phyloP scores from a whole-genome alignment of 345 rosid genomes.

The Litchi chinensis region DNA sequence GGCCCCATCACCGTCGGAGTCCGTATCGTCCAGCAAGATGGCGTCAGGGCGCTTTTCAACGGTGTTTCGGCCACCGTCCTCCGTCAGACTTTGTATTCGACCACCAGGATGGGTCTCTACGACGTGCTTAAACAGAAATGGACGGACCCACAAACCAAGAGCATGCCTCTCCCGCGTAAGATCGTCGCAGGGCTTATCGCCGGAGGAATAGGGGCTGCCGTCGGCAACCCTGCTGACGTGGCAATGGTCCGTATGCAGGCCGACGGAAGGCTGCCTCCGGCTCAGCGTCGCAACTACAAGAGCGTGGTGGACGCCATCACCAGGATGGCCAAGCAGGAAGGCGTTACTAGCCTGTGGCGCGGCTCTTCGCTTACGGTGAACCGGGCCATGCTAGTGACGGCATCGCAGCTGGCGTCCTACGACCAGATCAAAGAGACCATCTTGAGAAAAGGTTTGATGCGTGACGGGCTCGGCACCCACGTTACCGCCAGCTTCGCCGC shows the following conservation, averaged over 20 bases:
- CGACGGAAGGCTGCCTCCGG: constrained; percentile 72
- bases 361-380: constrained; percentile 79
- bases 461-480: constrained; percentile 74
- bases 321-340: constrained; percentile 71
- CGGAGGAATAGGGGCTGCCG: constrained; percentile 80
- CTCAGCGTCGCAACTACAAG: constrained; percentile 72
- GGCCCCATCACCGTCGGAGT: constrained; percentile 64
- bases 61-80: constrained; percentile 89
- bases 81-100: constrained; percentile 82
- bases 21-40: constrained; percentile 57
- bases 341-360: constrained; percentile 80
- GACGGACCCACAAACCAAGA: constrained; percentile 66
- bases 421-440: constrained; percentile 79
- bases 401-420: constrained; percentile 83
- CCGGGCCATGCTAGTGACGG: constrained; percentile 88
- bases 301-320: constrained; percentile 74
- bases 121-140: constrained; percentile 67
- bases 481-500: constrained; percentile 81
- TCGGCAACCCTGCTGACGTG: constrained; percentile 92
- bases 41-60: constrained; percentile 66
- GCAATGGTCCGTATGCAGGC: constrained; percentile 97
- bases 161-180: constrained; percentile 55
- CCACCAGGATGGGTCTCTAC: constrained; percentile 90
- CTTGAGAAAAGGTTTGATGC: constrained; percentile 51
- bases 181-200: constrained; percentile 70